A percentile compares a stretch with the other conserved stretches of the same genome.
Evolutionary conservation across 164 flowering plant species (phyloP).

Genomic region (Magnolia officinalis): DNA sequence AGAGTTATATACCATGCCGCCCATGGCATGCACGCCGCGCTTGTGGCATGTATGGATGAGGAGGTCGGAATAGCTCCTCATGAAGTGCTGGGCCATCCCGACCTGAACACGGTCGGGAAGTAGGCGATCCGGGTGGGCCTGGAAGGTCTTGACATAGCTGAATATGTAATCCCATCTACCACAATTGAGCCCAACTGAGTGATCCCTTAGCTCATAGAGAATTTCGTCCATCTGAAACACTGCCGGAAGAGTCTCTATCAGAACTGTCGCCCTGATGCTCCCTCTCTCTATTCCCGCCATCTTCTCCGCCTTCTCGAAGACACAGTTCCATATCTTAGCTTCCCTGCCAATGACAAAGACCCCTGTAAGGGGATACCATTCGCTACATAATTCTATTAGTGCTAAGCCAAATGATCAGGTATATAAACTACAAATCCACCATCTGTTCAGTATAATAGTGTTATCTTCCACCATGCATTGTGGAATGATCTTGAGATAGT

Average conservation of each 20-base stretch:
- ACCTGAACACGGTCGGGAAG: slow-evolving; percentile 81
- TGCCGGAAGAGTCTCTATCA: slow-evolving; percentile 92
- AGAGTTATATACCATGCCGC: slow-evolving; percentile 69
- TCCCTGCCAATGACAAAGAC: slow-evolving; percentile 49
- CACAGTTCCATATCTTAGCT: slow-evolving; percentile 78
- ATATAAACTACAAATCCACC: no score
- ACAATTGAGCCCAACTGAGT: slow-evolving; percentile 85
- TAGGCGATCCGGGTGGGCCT: slow-evolving; percentile 74
- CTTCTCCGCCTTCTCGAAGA: slow-evolving; percentile 85
- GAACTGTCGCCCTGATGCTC: slow-evolving; percentile 83
- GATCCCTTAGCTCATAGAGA: slow-evolving; percentile 79
- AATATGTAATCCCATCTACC: slow-evolving; percentile 99
- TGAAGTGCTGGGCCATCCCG: slow-evolving; percentile 85
- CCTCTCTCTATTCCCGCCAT: slow-evolving; percentile 75
- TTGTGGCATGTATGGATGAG: slow-evolving; percentile 84
- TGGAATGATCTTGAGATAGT: no score
- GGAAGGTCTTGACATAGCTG: slow-evolving; percentile 94
- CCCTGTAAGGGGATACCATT: no score
- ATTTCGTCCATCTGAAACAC: slow-evolving; percentile 95
- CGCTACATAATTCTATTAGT: no score
- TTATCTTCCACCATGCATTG: no score
- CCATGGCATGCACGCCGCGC: slow-evolving; percentile 96
- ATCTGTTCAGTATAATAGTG: no score
- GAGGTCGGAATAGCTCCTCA: slow-evolving; percentile 82
- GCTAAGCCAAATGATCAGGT: no score